A percentile compares a stretch with the other conserved stretches of the same genome.
phyloP scores from a whole-genome alignment of 305 asterid species.

The Salvia sclarea region DNA sequence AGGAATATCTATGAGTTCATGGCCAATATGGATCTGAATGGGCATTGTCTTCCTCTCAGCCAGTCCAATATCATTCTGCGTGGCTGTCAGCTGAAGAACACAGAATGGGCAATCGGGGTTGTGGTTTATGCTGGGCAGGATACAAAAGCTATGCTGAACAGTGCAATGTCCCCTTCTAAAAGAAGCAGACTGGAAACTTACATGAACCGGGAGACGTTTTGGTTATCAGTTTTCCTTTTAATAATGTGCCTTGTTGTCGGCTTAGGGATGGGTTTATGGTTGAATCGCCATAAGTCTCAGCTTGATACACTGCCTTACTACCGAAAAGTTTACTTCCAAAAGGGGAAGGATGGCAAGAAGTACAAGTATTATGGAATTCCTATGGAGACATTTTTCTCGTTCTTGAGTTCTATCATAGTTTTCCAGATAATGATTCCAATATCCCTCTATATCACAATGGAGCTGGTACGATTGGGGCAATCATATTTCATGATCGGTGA shows the following conservation, averaged over 20 bases:
- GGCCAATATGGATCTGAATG: slow-evolving; percentile 83
- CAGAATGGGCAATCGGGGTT: slow-evolving; percentile 92
- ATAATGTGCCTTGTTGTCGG: slow-evolving; percentile 89
- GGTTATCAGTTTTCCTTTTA: slow-evolving; percentile 87
- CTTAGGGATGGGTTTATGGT: slow-evolving; percentile 89
- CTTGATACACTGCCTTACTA: slow-evolving; percentile 87
- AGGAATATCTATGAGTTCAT: slow-evolving; percentile 95
- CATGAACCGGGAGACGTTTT: slow-evolving; percentile 93
- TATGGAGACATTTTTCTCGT: slow-evolving; percentile 89
- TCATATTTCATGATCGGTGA: slow-evolving; percentile 99
- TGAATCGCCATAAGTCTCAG: slow-evolving; percentile 58
- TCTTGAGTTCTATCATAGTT: slow-evolving; percentile 92
- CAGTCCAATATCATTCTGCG: slow-evolving; percentile 94
- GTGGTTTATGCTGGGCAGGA: slow-evolving; percentile 98
- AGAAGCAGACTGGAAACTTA: slow-evolving; percentile 93
- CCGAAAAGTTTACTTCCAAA: slow-evolving; percentile 65
- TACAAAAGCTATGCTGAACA: slow-evolving; percentile 98
- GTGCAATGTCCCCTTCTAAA: slow-evolving; percentile 88
- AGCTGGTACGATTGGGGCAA: slow-evolving; percentile 96
- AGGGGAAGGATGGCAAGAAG: slow-evolving; percentile 55
- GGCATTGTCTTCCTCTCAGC: slow-evolving; percentile 72
- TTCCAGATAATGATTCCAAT: slow-evolving; percentile 99
- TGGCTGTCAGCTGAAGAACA: slow-evolving; percentile 98
- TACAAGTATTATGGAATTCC: slow-evolving; percentile 88
- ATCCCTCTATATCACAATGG: slow-evolving; percentile 98